phyloP scores from a whole-genome alignment of 106 monocot species.

The Agapanthus africanus region DNA sequence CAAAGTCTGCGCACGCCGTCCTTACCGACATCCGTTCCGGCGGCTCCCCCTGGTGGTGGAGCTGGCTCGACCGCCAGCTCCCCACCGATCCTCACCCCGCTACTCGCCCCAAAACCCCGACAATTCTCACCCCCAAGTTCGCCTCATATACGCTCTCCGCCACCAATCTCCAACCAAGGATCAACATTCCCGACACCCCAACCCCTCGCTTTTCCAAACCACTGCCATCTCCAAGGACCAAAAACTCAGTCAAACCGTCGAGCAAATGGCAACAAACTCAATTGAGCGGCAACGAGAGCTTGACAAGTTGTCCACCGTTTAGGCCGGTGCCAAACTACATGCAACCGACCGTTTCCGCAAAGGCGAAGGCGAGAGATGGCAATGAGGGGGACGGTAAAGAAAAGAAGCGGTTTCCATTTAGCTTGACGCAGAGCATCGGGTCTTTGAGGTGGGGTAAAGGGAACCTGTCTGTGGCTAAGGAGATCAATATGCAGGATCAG shows the following conservation, averaged over 20 bases:
- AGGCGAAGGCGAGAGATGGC: slow-evolving; percentile 77
- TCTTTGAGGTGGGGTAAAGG: too few relatives aligned
- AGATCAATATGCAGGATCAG: slow-evolving; percentile 1
- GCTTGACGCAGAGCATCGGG: too few relatives aligned
- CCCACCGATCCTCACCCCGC: not conserved
- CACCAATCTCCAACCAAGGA: not conserved
- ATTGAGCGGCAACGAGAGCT: slow-evolving; percentile 53
- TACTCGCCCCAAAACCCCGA: too few relatives aligned
- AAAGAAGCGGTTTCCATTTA: slow-evolving; percentile 44
- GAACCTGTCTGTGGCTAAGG: slow-evolving; percentile 25
- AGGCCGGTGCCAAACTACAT: slow-evolving; percentile 61
- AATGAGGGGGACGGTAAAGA: not conserved
- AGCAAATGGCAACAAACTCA: not conserved
- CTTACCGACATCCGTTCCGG: slow-evolving; percentile 27
- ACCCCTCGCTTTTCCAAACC: too few relatives aligned
- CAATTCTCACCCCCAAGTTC: not conserved
- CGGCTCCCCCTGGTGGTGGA: slow-evolving; percentile 47
- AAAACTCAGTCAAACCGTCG: slow-evolving; percentile 14
- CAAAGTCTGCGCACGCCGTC: slow-evolving; percentile 31
- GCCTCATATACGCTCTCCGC: not conserved
- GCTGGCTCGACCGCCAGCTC: slow-evolving; percentile 42
- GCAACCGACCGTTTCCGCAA: slow-evolving; percentile 69
- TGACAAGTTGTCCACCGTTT: slow-evolving; percentile 74
- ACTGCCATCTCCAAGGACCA: not conserved
- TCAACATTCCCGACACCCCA: not conserved